A percentile compares a stretch with the other conserved stretches of the same genome.
phyloP scores from a whole-genome alignment of 768 basidiomycete genomes.

The Agrocybe pediades region DNA sequence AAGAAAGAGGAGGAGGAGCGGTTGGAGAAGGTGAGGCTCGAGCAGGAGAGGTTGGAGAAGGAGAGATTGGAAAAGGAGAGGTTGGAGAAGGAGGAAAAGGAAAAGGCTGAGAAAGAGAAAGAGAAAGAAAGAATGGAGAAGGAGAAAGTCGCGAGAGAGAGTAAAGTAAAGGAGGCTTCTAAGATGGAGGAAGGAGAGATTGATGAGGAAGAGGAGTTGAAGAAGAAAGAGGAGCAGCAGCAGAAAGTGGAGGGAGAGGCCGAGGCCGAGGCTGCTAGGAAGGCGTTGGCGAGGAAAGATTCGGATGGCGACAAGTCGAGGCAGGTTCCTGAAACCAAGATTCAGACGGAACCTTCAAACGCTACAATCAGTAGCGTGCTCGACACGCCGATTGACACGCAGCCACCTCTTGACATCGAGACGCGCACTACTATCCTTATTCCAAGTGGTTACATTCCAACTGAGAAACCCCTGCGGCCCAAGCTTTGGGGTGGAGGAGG shows the following conservation, averaged over 20 bases:
- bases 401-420: slow-evolving; percentile 39
- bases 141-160: slow-evolving; percentile 18
- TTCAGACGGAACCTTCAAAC: too few relatives aligned
- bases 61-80: slow-evolving; percentile 17
- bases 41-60: slow-evolving; percentile 14
- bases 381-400: slow-evolving; percentile 10
- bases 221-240: slow-evolving; percentile 12
- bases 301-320: slow-evolving; percentile 1
- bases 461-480: slow-evolving; percentile 50
- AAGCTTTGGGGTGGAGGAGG: slow-evolving; percentile 75
- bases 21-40: slow-evolving; percentile 16
- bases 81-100: slow-evolving; percentile 12
- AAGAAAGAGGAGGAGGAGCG: slow-evolving; percentile 18
- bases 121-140: slow-evolving; percentile 13
- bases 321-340: background rate
- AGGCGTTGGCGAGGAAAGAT: background rate
- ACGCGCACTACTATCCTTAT: slow-evolving; percentile 58
- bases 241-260: slow-evolving; percentile 10
- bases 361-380: background rate
- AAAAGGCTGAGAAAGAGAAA: slow-evolving; percentile 7
- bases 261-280: background rate
- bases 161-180: slow-evolving; percentile 9
- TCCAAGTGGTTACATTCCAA: slow-evolving; percentile 59
- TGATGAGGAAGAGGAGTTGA: slow-evolving; percentile 12
- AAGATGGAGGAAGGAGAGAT: slow-evolving; percentile 19